Evolutionary conservation across 1,284 basidiomycete species (phyloP), one percentile per base, ranked within the genome.

Genomic region (Xerocomus cyaneibrunnescens): DNA sequence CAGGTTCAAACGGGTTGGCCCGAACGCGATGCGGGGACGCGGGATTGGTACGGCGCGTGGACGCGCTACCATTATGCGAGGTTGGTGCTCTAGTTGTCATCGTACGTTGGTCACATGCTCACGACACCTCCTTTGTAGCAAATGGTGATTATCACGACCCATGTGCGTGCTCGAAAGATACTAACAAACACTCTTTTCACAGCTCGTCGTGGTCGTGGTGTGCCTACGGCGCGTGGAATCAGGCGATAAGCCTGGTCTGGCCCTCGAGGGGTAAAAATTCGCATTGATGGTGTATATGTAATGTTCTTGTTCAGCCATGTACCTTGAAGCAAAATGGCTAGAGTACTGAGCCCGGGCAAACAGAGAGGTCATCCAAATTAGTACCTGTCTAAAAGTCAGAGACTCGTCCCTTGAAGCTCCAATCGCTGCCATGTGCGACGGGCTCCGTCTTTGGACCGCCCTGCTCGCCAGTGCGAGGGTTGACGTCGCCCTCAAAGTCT

Each of bases 31-130:
- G 94, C 90, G 92, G 65, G 97, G 97, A 65, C 83, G 96, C 60
- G 97, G 97, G 85, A 99, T 99, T 68, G 97, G 97, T 68, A 97
- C 94, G 64, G 94, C 94, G 51, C 89, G 93, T 82, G 93, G 93
- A 70, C 86, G 94, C 70, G 94, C 94, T 31, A 96, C 94, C n/a
- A 95, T 96, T 62, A 92, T 94, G 88, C 79, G 93, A 72, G 94
- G 89, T 89, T 59, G 62, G 81, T 76, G 2, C 49, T 57, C 41
- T 32, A 22, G 47, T 54, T 54, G 34, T 57, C 41, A 17, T 16
- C 5, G 0, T 25, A n/a, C 6, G 48, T 32, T 22, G 45, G 7
- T 35, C 37, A 49, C 41, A 37, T 43, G 52, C 38, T 67, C 32
- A 66, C 28, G 4, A 30, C 34, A 32, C 49, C 31, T 57, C 36